Conservation (phyloP, 2,329 filamentous ascomycete species). For the Penicillium sp. region DNA sequence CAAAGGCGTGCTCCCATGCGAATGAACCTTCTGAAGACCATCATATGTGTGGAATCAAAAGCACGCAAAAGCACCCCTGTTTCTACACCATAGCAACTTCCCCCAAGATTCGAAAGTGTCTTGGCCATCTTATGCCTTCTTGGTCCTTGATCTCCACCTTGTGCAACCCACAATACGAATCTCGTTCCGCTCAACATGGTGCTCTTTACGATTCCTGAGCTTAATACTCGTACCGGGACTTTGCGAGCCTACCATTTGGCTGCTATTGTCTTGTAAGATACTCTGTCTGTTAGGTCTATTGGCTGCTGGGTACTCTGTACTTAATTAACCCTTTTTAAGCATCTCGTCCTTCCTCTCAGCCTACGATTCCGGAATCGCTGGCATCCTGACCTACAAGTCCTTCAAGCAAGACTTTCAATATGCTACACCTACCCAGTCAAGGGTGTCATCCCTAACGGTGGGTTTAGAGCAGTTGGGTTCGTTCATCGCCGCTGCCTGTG, state of each 20-base stretch:
- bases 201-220: slow-evolving; percentile 15
- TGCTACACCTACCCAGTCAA: slow-evolving; percentile 31
- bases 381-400: slow-evolving; percentile 40
- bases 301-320: neutral
- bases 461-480: slow-evolving; percentile 47
- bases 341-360: slow-evolving; percentile 27
- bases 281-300: neutral
- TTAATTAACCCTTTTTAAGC: neutral
- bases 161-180: neutral
- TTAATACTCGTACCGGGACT: slow-evolving; percentile 19
- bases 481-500: slow-evolving; percentile 46
- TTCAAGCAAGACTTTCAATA: slow-evolving; percentile 40
- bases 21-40: slow-evolving; percentile 2
- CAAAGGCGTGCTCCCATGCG: slow-evolving; percentile 11
- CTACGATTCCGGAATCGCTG: slow-evolving; percentile 31
- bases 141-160: slow-evolving; percentile 2
- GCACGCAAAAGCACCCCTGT: slow-evolving; percentile 15
- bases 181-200: slow-evolving; percentile 11
- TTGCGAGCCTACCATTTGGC: slow-evolving; percentile 21
- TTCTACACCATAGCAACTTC: slow-evolving; percentile 1
- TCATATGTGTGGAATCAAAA: neutral
- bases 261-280: slow-evolving; percentile 19
- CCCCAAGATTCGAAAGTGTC: slow-evolving; percentile 4
- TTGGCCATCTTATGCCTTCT: slow-evolving; percentile 2
- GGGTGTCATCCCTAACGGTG: slow-evolving; percentile 43